Evolutionary conservation across 768 basidiomycete genomes (phyloP).

Genomic region (Lactarius sanguifluus): DNA sequence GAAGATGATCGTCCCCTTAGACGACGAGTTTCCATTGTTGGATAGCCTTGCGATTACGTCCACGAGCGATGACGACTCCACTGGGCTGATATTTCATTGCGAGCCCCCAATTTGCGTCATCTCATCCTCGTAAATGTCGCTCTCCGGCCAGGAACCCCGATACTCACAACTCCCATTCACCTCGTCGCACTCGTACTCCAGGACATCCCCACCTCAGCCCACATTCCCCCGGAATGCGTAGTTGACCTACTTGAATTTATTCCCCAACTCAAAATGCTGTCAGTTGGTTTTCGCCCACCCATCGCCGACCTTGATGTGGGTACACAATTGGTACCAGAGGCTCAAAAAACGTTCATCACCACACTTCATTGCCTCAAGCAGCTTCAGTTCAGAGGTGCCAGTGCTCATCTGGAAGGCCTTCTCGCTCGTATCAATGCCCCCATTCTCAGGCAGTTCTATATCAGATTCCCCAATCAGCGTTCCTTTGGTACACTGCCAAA

Average conservation of each 20-base stretch:
- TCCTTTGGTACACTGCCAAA: not conserved
- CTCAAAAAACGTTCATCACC: not conserved
- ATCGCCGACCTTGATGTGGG: not conserved
- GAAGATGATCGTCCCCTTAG: not conserved
- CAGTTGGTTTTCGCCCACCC: not conserved
- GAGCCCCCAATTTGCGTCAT: slow-evolving; percentile 3
- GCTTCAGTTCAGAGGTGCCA: not conserved
- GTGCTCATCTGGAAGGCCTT: not conserved
- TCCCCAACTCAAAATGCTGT: slow-evolving; percentile 2
- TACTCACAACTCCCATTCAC: slow-evolving; percentile 1
- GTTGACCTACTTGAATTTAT: not conserved
- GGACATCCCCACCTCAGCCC: not conserved
- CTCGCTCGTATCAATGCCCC: slow-evolving; percentile 7
- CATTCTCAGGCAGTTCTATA: not conserved
- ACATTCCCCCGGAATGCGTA: not conserved
- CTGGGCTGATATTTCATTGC: not conserved
- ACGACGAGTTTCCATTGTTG: not conserved
- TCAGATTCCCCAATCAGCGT: not conserved
- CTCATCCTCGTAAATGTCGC: not conserved
- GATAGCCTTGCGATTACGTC: slow-evolving; percentile 4
- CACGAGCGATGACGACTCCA: too few relatives aligned
- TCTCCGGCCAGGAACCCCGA: not conserved
- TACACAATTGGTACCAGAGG: not conserved
- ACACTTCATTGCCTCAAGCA: slow-evolving; percentile 7
- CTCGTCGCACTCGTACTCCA: slow-evolving; percentile 4